Percentiles rank a stretch among this genome's conserved stretches.
These are phyloP conservation scores for Takashimella tepidaria DNA, from an alignment of 1,284 basidiomycete species.

Conservation along the genomic window DNA sequence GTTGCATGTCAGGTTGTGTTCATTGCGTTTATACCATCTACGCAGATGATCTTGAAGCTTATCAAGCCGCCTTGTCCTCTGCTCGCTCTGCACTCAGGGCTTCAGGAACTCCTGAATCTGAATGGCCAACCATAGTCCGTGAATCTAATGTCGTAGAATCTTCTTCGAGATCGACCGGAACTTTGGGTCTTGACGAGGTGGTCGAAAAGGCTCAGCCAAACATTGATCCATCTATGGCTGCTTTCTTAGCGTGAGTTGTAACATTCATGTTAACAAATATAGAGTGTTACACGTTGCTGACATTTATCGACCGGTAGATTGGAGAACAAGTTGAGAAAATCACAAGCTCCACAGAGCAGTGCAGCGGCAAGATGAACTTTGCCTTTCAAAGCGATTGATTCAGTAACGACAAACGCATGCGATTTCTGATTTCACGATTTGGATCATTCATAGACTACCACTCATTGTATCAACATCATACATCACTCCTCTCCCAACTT, in stretches of 20 bases:
- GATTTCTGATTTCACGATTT: too few relatives aligned
- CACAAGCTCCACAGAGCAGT: background rate
- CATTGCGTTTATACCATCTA: constrained; percentile 84
- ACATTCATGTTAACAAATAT: background rate
- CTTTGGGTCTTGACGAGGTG: constrained; percentile 2
- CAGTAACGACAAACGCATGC: too few relatives aligned
- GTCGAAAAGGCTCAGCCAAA: background rate
- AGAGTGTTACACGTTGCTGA: background rate
- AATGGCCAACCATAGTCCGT: constrained; percentile 60
- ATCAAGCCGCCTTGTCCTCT: constrained; percentile 55
- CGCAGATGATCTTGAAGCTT: constrained; percentile 65
- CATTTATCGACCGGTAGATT: background rate
- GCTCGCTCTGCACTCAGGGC: constrained; percentile 55
- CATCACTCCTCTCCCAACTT: too few relatives aligned
- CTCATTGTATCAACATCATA: background rate
- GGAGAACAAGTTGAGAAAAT: constrained; percentile 1
- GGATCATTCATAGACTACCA: background rate
- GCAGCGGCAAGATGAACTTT: background rate
- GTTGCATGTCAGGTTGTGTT: constrained; percentile 88
- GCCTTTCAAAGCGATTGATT: too few relatives aligned
- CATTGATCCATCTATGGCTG: constrained; percentile 14
- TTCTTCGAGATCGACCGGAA: too few relatives aligned
- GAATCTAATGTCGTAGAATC: too few relatives aligned
- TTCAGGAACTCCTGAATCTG: constrained; percentile 53
- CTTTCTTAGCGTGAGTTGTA: constrained; percentile 17